phyloP scores from a whole-genome alignment of 352 stramenopile species.

The Thraustochytrium sp. region DNA sequence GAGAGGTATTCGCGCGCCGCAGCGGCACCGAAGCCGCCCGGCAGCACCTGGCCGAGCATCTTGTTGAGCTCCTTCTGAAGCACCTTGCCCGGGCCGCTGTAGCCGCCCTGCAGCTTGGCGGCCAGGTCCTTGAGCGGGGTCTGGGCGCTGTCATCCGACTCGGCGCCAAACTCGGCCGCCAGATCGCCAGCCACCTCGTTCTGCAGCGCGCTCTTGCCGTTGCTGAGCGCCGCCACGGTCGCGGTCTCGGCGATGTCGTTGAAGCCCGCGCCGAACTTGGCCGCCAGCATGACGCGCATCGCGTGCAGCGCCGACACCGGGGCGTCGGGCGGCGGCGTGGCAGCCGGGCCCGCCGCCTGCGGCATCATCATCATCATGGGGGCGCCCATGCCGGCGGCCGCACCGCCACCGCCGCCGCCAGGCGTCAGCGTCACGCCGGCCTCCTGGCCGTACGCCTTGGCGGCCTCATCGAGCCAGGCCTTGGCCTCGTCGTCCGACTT shows the following conservation, averaged over 20 bases:
- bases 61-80: slow-evolving; percentile 68
- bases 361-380: slow-evolving; percentile 42
- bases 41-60: slow-evolving; percentile 68
- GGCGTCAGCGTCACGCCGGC: slow-evolving; percentile 60
- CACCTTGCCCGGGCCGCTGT: slow-evolving; percentile 66
- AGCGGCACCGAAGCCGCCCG: slow-evolving; percentile 68
- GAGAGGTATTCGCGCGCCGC: slow-evolving; percentile 67
- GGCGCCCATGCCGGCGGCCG: slow-evolving; percentile 51
- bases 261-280: slow-evolving; percentile 68
- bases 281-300: slow-evolving; percentile 64
- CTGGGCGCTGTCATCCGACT: slow-evolving; percentile 67
- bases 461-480: slow-evolving; percentile 65
- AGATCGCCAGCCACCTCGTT: slow-evolving; percentile 77
- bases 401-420: slow-evolving; percentile 33
- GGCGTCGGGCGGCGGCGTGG: slow-evolving; percentile 57
- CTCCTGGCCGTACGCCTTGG: slow-evolving; percentile 67
- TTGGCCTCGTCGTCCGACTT: slow-evolving; percentile 63
- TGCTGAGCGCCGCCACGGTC: slow-evolving; percentile 71
- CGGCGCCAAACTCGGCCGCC: slow-evolving; percentile 71
- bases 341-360: not conserved
- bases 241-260: slow-evolving; percentile 60
- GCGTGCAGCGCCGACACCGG: slow-evolving; percentile 67
- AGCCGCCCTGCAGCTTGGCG: slow-evolving; percentile 57
- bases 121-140: slow-evolving; percentile 67
- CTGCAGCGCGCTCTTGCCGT: slow-evolving; percentile 73